A percentile compares a stretch with the other conserved stretches of the same genome.
Conservation (phyloP, 352 stramenopile genomes). For the Globisporangium middletonii region DNA sequence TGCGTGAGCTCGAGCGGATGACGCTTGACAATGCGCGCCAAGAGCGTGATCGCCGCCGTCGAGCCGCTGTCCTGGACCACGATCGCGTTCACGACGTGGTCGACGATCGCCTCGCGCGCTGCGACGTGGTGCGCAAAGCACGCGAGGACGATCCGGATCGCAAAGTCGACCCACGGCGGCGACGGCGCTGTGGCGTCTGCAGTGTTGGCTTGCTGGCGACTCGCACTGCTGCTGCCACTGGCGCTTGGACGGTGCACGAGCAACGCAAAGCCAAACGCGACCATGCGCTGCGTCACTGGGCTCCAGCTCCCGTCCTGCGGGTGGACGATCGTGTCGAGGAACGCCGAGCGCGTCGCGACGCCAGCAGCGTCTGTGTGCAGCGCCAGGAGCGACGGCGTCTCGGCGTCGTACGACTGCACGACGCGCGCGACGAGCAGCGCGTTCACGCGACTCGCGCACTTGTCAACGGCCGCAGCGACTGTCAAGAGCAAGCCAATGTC, state of each 20-base stretch:
- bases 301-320: constrained; percentile 30
- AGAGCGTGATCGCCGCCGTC: constrained; percentile 22
- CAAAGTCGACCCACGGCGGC: constrained; percentile 29
- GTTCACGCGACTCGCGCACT: constrained; percentile 21
- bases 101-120: constrained; percentile 25
- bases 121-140: constrained; percentile 39
- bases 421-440: constrained; percentile 23
- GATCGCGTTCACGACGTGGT: constrained; percentile 39
- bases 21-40: constrained; percentile 32
- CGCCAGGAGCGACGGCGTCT: constrained; percentile 1
- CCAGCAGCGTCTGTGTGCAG: neutral
- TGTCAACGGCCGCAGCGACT: constrained; percentile 23
- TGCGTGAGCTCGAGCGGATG: constrained; percentile 33
- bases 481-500: constrained; percentile 40
- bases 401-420: constrained; percentile 16
- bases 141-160: constrained; percentile 33
- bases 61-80: constrained; percentile 29
- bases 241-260: constrained; percentile 21
- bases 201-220: neutral
- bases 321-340: constrained; percentile 21
- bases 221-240: constrained; percentile 2
- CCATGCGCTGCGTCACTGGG: constrained; percentile 25
- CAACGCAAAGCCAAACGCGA: constrained; percentile 27
- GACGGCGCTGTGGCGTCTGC: neutral
- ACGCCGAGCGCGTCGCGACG: constrained; percentile 10